Conservation (phyloP, 306 rosid genomes). For the Styphnolobium japonicum region DNA sequence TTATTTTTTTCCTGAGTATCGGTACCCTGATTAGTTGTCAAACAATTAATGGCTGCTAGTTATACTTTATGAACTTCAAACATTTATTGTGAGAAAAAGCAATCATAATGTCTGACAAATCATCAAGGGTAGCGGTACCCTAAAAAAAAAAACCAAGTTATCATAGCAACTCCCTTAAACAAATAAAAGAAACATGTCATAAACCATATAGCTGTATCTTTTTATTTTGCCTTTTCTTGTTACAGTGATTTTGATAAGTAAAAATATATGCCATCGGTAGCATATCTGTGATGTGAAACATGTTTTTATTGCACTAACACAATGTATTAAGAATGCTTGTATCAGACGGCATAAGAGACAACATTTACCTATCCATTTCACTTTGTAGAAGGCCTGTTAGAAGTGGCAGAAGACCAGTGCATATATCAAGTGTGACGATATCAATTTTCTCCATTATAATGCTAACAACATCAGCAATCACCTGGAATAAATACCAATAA, state of each 20-base stretch:
- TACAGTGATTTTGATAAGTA: not conserved
- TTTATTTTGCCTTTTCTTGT: not conserved
- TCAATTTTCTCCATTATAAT: conserved; percentile 73
- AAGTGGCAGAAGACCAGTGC: conserved; percentile 74
- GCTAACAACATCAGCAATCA: conserved; percentile 88
- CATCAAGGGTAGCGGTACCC: too few relatives aligned
- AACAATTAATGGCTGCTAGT: too few relatives aligned
- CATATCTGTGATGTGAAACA: not conserved
- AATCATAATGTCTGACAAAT: too few relatives aligned
- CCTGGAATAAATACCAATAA: conserved; percentile 56
- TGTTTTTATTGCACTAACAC: not conserved
- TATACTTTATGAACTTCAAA: too few relatives aligned
- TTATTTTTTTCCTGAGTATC: too few relatives aligned
- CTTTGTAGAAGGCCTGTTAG: conserved; percentile 77
- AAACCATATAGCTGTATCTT: not conserved
- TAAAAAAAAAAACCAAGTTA: too few relatives aligned
- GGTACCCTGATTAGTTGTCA: too few relatives aligned
- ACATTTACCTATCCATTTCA: conserved; percentile 71
- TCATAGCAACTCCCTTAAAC: too few relatives aligned
- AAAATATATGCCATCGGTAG: not conserved
- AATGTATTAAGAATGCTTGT: not conserved
- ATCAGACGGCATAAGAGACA: not conserved
- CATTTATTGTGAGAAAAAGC: too few relatives aligned
- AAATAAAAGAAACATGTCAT: not conserved
- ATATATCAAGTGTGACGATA: conserved; percentile 78